Evolutionary conservation across 73 alveolate species (phyloP).

Genomic region (Tetrahymena thermophila): DNA sequence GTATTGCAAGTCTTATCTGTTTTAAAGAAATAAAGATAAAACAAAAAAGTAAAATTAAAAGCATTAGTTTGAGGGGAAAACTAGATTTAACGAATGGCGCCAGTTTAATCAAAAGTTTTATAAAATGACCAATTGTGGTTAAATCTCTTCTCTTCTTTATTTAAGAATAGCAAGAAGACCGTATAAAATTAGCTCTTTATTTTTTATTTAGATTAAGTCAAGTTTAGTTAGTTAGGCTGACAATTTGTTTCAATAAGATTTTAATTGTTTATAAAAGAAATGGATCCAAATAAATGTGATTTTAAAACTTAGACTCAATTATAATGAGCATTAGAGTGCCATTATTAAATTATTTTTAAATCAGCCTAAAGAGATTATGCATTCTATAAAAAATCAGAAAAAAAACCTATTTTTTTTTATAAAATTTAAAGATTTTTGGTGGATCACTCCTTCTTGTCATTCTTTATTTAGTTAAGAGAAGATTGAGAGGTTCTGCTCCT

Average conservation of each 20-base stretch:
- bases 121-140: neutral
- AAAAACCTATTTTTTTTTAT: neutral
- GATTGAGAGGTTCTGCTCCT: neutral
- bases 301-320: no score
- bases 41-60: neutral
- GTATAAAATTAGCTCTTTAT: neutral
- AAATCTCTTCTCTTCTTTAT: neutral
- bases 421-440: neutral
- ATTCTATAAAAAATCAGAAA: neutral
- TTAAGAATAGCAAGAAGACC: neutral
- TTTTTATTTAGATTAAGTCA: neutral
- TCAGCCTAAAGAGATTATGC: neutral
- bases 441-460: neutral
- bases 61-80: neutral
- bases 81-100: neutral
- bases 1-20: neutral
- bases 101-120: neutral
- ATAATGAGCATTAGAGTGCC: neutral
- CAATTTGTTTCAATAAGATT: neutral
- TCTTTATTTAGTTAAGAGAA: neutral
- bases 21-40: neutral
- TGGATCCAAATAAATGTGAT: neutral
- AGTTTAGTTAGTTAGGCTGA: neutral
- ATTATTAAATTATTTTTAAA: neutral
- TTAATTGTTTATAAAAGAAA: no score